Conservation (phyloP, 768 basidiomycete genomes). For the Trametes villosa region DNA sequence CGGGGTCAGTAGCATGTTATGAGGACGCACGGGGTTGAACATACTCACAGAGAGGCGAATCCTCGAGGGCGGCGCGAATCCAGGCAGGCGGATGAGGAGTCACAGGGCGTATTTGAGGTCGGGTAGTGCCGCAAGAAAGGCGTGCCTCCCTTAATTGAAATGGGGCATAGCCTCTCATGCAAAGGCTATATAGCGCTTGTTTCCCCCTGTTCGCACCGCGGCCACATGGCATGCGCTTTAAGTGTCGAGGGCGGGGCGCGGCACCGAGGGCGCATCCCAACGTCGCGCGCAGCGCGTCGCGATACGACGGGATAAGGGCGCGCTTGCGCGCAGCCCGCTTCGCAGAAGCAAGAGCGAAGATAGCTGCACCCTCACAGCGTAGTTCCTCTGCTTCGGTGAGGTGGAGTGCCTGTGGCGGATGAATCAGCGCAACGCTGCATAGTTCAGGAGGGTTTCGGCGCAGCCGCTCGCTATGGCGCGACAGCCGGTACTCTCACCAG, state of each 20-base stretch:
- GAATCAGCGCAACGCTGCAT: not conserved
- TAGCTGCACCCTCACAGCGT: not conserved
- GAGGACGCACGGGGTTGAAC: not conserved
- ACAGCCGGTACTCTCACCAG: not conserved
- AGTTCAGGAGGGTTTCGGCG: not conserved
- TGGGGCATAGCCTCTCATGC: conserved; percentile 3
- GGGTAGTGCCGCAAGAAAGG: not conserved
- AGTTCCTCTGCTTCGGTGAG: not conserved
- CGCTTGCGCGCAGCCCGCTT: conserved; percentile 1
- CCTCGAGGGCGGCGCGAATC: not conserved
- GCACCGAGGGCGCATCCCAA: not conserved
- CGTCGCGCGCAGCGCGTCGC: not conserved
- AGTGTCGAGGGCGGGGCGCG: not conserved
- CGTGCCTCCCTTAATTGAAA: conserved; percentile 2
- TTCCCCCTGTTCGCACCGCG: conserved; percentile 1
- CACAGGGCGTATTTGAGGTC: not conserved
- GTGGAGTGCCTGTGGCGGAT: not conserved
- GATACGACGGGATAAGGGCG: not conserved
- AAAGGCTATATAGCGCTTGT: conserved; percentile 7
- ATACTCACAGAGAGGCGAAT: not conserved
- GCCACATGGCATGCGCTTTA: not conserved
- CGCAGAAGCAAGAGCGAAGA: not conserved
- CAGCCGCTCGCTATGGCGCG: not conserved
- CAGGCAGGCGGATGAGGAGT: not conserved
- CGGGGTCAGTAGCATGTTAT: not conserved